Conservation (phyloP, 2,329 filamentous ascomycete genomes). For the Curvularia lunata region DNA sequence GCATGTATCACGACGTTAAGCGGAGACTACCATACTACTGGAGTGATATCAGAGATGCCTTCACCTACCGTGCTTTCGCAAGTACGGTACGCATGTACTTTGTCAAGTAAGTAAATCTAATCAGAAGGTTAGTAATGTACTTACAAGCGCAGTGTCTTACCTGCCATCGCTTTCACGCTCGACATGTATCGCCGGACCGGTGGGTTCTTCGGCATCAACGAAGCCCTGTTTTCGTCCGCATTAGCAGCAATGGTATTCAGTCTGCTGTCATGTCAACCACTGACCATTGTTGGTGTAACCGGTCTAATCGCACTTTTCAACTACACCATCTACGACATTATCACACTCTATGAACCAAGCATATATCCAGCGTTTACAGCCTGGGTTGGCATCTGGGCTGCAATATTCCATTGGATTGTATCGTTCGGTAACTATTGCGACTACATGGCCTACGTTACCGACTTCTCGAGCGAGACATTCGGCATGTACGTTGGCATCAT, state of each 20-base stretch:
- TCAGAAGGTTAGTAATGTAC: neutral
- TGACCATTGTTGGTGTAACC: constrained; percentile 65
- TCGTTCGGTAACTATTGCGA: constrained; percentile 61
- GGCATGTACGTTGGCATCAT: constrained; percentile 64
- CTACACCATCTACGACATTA: constrained; percentile 66
- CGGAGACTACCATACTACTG: constrained; percentile 62
- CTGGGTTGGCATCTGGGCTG: constrained; percentile 64
- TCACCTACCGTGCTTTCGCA: constrained; percentile 61
- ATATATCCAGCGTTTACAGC: constrained; percentile 63
- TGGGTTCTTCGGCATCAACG: constrained; percentile 63
- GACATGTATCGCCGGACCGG: constrained; percentile 65
- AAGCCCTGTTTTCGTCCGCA: constrained; percentile 62
- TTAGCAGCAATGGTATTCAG: constrained; percentile 64
- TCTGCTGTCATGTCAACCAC: constrained; percentile 58
- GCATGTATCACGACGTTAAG: constrained; percentile 62
- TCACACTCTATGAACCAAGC: constrained; percentile 55
- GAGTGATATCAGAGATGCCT: constrained; percentile 62
- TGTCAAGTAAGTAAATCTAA: constrained; percentile 53
- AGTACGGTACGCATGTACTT: constrained; percentile 66
- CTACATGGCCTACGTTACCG: constrained; percentile 65
- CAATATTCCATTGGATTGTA: constrained; percentile 64
- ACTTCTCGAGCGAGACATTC: constrained; percentile 62
- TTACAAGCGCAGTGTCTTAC: constrained; percentile 54
- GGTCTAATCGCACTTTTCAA: constrained; percentile 61
- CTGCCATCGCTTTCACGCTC: constrained; percentile 64